Conservation (phyloP, 2,329 filamentous ascomycete species). For the Chaetomium olivaceum region DNA sequence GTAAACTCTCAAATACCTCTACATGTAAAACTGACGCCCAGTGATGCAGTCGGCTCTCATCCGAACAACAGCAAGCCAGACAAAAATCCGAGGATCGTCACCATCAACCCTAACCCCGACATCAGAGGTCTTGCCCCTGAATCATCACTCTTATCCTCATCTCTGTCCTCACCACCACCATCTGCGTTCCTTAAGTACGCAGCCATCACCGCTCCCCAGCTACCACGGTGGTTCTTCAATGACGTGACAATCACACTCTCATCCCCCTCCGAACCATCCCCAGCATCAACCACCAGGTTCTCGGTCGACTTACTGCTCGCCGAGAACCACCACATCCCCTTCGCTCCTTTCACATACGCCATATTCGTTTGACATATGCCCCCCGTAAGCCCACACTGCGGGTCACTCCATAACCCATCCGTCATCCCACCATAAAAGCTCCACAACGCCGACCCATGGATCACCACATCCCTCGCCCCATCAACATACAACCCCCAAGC, state of each 20-base stretch:
- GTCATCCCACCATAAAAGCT: constrained; percentile 41
- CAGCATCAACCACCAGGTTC: constrained; percentile 36
- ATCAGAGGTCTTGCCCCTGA: neutral
- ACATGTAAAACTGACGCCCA: too few species aligned
- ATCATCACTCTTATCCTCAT: neutral
- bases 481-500: constrained; percentile 32
- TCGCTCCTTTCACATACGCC: constrained; percentile 34
- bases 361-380: constrained; percentile 35
- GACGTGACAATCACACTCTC: constrained; percentile 22
- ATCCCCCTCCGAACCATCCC: constrained; percentile 18
- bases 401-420: constrained; percentile 30
- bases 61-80: neutral
- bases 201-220: constrained; percentile 37
- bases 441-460: constrained; percentile 41
- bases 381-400: constrained; percentile 30
- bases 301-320: constrained; percentile 35
- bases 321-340: constrained; percentile 35
- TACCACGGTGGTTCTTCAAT: constrained; percentile 33
- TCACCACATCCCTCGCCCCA: constrained; percentile 34
- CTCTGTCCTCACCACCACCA: neutral
- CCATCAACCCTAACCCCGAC: constrained; percentile 5
- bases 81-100: neutral
- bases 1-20: neutral
- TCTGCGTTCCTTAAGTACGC: constrained; percentile 34
- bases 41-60: neutral